Base-by-base conservation (phyloP, 2,329 filamentous ascomycete genomes). In the Pseudonectria foliicola region DNA sequence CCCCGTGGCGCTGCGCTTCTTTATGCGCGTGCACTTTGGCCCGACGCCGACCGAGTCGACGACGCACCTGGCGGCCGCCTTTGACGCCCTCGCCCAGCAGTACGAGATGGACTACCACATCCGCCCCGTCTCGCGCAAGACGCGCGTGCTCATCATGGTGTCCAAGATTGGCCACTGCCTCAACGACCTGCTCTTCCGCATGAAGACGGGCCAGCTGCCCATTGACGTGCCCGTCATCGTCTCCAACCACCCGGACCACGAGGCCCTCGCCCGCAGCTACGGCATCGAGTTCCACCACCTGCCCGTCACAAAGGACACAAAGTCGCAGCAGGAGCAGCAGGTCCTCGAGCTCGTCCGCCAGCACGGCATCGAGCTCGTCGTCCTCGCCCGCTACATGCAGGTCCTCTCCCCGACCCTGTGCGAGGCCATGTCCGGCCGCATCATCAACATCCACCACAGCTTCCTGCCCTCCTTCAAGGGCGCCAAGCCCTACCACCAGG, bases 361-460 rank as follows among this genome's bases (percentile, higher is more conserved):
- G 62, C 68, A 89, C 60, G 63, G 73, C 46, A 75, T 92, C 53
- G 85, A 92, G 55, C 73, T 92, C 34, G 74, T 92, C 34, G 85
- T 92, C 2, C 68, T 92, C 30, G 85, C 85, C 6, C 78, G 85
- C 40, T 92, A 92, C 66, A 92, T 92, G 85, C 85, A 92, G 65
- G 83, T 92, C 23, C 71, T 92, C 10, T 84, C 79, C 14, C 84
- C 84, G 0, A 74, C 64, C 7, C 68, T 92, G 27, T 92, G 85
- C 66, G 64, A 71, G 38, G 83, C 77, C 50, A 89, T 92, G 84
- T 82, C 78, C 33, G 85, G 85, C 39, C 80, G 78, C 57, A 92
- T 92, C 65, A 90, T 92, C 80, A 92, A 92, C 66, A 90, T 92
- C 62, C 85, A 92, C 66, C 85, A 92, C 66, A 82, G 76, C 48